Conservation (phyloP, 2,329 filamentous ascomycete species). For the Furcasterigmium sp. region DNA sequence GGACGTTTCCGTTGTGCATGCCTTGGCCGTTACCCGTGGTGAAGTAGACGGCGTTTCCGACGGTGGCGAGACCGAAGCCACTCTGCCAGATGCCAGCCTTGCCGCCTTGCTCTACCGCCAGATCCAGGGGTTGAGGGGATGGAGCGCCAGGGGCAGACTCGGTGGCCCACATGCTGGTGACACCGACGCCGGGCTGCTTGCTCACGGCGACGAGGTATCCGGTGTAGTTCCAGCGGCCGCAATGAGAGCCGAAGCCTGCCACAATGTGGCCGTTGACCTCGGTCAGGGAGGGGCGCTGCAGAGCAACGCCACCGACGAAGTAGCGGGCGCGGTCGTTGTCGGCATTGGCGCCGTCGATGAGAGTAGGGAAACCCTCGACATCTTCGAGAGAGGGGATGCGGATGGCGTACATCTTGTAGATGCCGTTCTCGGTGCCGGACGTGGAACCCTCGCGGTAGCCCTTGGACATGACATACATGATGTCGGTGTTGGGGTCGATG, state of each 20-base stretch:
- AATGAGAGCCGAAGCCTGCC: conserved; percentile 41
- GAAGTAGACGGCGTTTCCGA: conserved; percentile 21
- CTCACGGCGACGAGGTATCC: conserved; percentile 24
- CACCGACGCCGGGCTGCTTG: conserved; percentile 21
- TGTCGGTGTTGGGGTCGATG: conserved; percentile 26
- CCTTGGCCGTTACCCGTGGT: conserved; percentile 22
- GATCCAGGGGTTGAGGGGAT: conserved; percentile 13
- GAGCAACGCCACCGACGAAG: conserved; percentile 38
- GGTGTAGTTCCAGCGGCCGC: conserved; percentile 40
- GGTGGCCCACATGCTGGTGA: conserved; percentile 20
- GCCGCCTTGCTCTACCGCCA: conserved; percentile 16
- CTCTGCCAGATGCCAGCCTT: conserved; percentile 30
- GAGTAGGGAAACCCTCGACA: conserved; percentile 32
- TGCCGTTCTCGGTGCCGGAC: conserved; percentile 24
- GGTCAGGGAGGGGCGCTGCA: conserved; percentile 34
- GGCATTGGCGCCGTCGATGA: conserved; percentile 36
- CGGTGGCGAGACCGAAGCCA: conserved; percentile 25
- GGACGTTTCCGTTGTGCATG: conserved; percentile 25
- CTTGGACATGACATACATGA: conserved; percentile 30
- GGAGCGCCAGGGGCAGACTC: conserved; percentile 27
- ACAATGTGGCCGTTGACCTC: conserved; percentile 30
- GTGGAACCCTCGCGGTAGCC: conserved; percentile 21
- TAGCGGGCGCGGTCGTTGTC: conserved; percentile 38
- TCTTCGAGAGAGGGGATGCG: conserved; percentile 31
- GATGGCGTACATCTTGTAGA: conserved; percentile 33